A percentile compares a stretch with the other conserved stretches of the same genome.
These are phyloP conservation scores for Aspergillus coremiiformis DNA, from an alignment of 495 filamentous ascomycete species.

Conservation along the genomic window DNA sequence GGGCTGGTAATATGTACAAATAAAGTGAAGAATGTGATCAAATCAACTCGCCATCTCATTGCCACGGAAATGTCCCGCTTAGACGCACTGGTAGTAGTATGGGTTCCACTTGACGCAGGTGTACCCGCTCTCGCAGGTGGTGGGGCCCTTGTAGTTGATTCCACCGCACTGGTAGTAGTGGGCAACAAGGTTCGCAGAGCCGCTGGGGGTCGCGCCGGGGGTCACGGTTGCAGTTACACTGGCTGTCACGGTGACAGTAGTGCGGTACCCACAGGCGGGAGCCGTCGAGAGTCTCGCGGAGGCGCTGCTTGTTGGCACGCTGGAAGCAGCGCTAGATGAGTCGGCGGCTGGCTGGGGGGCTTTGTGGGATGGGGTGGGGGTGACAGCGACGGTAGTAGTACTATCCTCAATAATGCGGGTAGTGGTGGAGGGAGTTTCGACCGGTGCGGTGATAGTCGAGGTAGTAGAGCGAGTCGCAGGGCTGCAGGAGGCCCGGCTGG, in stretches of 20 bases:
- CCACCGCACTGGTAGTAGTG: constrained; percentile 47
- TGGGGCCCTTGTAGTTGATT: constrained; percentile 39
- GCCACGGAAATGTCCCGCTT: not conserved
- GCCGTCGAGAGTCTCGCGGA: constrained; percentile 11
- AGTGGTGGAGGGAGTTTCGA: constrained; percentile 5
- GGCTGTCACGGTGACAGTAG: not conserved
- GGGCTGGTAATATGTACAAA: constrained; percentile 1
- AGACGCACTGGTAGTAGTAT: constrained; percentile 49
- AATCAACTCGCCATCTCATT: not conserved
- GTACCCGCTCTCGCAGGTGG: constrained; percentile 37
- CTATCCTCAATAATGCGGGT: not conserved
- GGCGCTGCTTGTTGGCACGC: not conserved
- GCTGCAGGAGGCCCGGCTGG: too few species aligned
- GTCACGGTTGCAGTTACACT: too few species aligned
- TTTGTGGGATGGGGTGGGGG: not conserved
- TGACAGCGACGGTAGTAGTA: not conserved
- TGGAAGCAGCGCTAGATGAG: not conserved
- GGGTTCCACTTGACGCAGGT: constrained; percentile 40
- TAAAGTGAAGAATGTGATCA: not conserved
- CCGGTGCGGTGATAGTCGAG: not conserved
- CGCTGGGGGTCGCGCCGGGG: not conserved
- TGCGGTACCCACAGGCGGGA: constrained; percentile 2
- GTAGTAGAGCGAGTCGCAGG: not conserved
- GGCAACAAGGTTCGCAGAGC: constrained; percentile 17
- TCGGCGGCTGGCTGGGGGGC: not conserved